Evolutionary conservation across 768 basidiomycete genomes (phyloP).

Genomic region (Lactarius sp.): DNA sequence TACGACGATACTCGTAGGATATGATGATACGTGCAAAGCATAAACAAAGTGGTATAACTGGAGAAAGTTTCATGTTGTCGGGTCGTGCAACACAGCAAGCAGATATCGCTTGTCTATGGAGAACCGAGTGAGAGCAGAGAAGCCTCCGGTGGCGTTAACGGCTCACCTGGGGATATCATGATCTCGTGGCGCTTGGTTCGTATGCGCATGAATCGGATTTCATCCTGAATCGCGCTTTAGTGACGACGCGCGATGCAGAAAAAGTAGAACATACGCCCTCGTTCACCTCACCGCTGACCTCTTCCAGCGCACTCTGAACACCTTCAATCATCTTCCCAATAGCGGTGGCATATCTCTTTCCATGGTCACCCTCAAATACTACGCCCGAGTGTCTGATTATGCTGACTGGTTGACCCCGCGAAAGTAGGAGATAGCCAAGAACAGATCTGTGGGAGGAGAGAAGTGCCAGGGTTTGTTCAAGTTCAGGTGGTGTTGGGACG

Average conservation of each 20-base stretch:
- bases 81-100: constrained; percentile 80
- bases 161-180: constrained; percentile 89
- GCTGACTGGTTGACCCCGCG: constrained; percentile 63
- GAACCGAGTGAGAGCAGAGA: background rate
- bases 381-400: constrained; percentile 85
- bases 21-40: constrained; percentile 3
- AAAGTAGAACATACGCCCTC: constrained; percentile 47
- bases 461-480: constrained; percentile 72
- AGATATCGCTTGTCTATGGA: constrained; percentile 69
- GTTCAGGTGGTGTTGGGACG: constrained; percentile 58
- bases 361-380: constrained; percentile 82
- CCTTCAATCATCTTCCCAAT: constrained; percentile 72
- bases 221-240: constrained; percentile 50
- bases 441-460: constrained; percentile 81
- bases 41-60: background rate
- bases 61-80: constrained; percentile 29
- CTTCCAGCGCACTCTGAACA: constrained; percentile 74
- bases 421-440: constrained; percentile 80
- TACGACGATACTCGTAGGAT: background rate
- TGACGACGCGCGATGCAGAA: background rate
- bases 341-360: constrained; percentile 66
- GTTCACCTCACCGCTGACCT: constrained; percentile 59
- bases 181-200: constrained; percentile 88
- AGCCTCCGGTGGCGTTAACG: background rate
- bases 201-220: constrained; percentile 83